Evolutionary conservation across 257 asterid species (phyloP), one percentile per base, ranked within the genome.

Genomic region (Primulina huaijiensis): DNA sequence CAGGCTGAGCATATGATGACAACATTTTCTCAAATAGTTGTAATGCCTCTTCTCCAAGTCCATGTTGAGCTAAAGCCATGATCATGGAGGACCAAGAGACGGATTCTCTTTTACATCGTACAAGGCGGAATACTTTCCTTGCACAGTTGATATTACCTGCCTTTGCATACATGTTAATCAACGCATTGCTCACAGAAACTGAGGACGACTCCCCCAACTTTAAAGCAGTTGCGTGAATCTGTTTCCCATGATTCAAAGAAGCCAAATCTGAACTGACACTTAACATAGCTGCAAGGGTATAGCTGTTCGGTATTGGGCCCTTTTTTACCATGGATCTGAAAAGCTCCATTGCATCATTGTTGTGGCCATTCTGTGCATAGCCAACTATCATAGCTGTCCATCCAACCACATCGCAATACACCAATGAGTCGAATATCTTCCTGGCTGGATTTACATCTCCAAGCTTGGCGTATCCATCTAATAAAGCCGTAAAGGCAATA

Each of bases 341-440:
- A 67, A 92, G 86, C 69, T 74, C 85, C 77, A 87, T 82, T 8
- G 95, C 98, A 16, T 84, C 90, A 73, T 77, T 75, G 20, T 74
- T 75, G 58, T 72, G 72, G 25, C 96, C 90, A 70, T 92, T 84
- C 67, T 90, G 96, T 8, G 77, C 81, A 56, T 80, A 92, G 59
- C 97, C 97, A 11, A 88, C 98, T 21, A 92, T 79, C 95, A 90
- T 90, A 40, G 97, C 97, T 1, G 98, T 92, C 92, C 96, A 92
- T 21, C 89, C 83, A 72, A 92, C 90, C 64, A 92, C 97, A 81
- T 92, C 97, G 29, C 88, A 88, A 43, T 85, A 82, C 34, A 61
- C 58, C 81, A 90, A 78, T 29, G 83, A 77, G 76, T 92, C 82
- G 61, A 92, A 92, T 31, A 92, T 88, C 80, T 79, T 60, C 82